Conservation (phyloP, 176 grass and related monocot species). For the Eleusine coracana region DNA sequence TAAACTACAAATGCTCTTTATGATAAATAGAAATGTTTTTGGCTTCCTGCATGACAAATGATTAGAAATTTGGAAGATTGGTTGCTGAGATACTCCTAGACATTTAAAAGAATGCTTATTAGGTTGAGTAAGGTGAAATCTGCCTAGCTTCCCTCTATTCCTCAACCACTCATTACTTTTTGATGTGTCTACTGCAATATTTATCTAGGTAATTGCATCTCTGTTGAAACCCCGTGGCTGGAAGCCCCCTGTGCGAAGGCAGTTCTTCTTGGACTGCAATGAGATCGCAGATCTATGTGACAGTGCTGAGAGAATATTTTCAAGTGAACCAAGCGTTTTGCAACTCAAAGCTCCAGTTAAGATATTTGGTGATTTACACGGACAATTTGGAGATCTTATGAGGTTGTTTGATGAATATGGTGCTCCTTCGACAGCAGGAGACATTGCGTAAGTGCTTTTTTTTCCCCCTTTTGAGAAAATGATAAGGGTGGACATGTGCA, state of each 20-base stretch:
- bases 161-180: not conserved
- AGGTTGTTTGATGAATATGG: slow-evolving; percentile 97
- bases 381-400: slow-evolving; percentile 99
- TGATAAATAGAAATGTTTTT: slow-evolving; percentile 21
- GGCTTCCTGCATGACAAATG: slow-evolving; percentile 1
- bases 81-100: slow-evolving; percentile 17
- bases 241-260: slow-evolving; percentile 92
- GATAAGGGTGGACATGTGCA: not conserved
- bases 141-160: not conserved
- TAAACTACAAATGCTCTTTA: not conserved
- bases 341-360: slow-evolving; percentile 94
- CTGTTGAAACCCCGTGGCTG: slow-evolving; percentile 95
- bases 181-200: slow-evolving; percentile 31
- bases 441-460: slow-evolving; percentile 82
- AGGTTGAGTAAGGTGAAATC: slow-evolving; percentile 14
- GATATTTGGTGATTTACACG: slow-evolving; percentile 98
- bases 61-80: slow-evolving; percentile 15
- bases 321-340: slow-evolving; percentile 89
- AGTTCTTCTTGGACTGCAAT: slow-evolving; percentile 98
- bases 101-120: not conserved
- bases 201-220: slow-evolving; percentile 79
- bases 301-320: slow-evolving; percentile 95
- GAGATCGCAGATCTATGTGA: slow-evolving; percentile 98
- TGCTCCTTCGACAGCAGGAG: slow-evolving; percentile 96
- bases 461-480: not conserved